These are phyloP conservation scores for Cardamine occulta DNA, from an alignment of 345 rosid species.

Conservation along the genomic window DNA sequence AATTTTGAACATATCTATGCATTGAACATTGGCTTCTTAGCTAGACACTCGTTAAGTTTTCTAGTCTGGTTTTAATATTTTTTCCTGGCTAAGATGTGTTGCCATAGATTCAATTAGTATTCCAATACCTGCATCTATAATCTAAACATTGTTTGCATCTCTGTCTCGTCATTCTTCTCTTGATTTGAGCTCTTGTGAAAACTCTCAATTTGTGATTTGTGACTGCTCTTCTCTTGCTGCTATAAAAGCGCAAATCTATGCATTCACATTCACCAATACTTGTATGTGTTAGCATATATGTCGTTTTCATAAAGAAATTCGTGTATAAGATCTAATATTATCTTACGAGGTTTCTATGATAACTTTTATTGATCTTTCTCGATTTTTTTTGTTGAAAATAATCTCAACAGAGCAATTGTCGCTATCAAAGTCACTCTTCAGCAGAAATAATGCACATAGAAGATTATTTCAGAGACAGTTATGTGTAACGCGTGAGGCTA, in stretches of 20 bases:
- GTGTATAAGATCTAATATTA: neutral
- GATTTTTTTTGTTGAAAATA: neutral
- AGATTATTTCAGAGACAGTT: slow-evolving; percentile 53
- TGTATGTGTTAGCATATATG: neutral
- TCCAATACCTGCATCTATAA: slow-evolving; percentile 6
- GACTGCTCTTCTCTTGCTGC: slow-evolving; percentile 16
- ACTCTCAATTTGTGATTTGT: neutral
- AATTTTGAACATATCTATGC: neutral
- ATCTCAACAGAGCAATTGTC: slow-evolving; percentile 41
- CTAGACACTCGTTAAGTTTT: neutral
- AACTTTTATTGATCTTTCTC: neutral
- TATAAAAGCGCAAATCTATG: neutral
- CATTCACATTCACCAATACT: neutral
- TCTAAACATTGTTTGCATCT: neutral
- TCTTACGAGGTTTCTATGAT: neutral
- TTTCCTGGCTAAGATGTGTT: neutral
- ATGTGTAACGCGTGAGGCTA: slow-evolving; percentile 34
- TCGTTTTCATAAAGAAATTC: neutral
- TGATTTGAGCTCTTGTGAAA: neutral
- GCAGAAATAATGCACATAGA: slow-evolving; percentile 38
- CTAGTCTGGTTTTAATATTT: neutral
- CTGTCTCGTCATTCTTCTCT: neutral
- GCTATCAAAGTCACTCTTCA: slow-evolving; percentile 48
- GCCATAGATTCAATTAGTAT: neutral
- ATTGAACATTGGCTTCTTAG: neutral